phyloP scores from a whole-genome alignment of 495 filamentous ascomycete genomes.

The Podospora fimiseda region DNA sequence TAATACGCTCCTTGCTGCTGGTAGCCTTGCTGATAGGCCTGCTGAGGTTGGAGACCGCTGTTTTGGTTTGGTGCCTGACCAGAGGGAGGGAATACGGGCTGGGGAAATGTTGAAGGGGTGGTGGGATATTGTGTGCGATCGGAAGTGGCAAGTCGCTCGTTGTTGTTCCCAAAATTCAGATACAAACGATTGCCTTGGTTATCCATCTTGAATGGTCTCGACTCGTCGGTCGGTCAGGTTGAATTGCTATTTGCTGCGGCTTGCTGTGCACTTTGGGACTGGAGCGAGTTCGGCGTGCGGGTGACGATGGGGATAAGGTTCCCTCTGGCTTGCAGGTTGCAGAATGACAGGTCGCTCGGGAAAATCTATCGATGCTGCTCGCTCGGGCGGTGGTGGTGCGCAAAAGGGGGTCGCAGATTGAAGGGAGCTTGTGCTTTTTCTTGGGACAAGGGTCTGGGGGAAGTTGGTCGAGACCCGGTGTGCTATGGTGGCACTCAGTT shows the following conservation, averaged over 20 bases:
- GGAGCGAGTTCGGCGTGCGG: too few species aligned
- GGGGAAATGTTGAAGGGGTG: conserved; percentile 92
- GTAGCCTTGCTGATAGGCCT: conserved; percentile 33
- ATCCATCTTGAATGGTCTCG: conserved; percentile 35
- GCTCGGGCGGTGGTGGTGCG: conserved; percentile 8
- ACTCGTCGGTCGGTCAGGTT: too few species aligned
- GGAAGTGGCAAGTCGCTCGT: conserved; percentile 57
- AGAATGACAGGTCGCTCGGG: neutral
- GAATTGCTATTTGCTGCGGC: too few species aligned
- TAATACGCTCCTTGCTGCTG: conserved; percentile 7
- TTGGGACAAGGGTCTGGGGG: conserved; percentile 11
- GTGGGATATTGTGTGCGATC: conserved; percentile 82
- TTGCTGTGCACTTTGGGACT: too few species aligned
- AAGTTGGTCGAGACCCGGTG: conserved; percentile 6
- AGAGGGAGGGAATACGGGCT: conserved; percentile 61
- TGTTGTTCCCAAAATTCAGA: conserved; percentile 65
- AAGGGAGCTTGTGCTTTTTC: conserved; percentile 16
- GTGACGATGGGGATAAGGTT: too few species aligned
- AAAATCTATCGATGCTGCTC: conserved; percentile 1
- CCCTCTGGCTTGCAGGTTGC: too few species aligned
- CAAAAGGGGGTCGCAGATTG: conserved; percentile 11
- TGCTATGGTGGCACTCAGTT: conserved; percentile 2
- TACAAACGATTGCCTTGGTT: conserved; percentile 58
- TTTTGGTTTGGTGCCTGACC: conserved; percentile 20
- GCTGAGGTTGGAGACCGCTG: conserved; percentile 27